Evolutionary conservation across 2,329 filamentous ascomycete genomes (phyloP), one percentile per base, ranked within the genome.

Genomic region (Fusarium sp.): DNA sequence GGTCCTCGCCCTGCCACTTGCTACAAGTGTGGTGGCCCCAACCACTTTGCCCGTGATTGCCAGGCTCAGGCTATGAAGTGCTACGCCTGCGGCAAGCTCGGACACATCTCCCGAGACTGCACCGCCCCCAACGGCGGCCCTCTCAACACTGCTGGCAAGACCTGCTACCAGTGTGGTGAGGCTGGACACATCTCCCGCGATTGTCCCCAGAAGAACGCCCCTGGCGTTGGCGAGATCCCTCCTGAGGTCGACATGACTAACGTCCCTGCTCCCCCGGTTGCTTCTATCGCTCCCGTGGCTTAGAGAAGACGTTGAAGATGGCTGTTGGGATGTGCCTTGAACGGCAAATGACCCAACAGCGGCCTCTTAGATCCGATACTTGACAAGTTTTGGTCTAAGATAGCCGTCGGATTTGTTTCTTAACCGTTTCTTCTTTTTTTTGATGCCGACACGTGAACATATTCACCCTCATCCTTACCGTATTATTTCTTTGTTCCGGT

Each of bases 41-140:
- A 99, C 87, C 96, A 99, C 84, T 99, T 97, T 79, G 96, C 96
- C 70, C 92, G 96, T 71, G 96, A 99, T 78, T 99, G 96, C 87
- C 96, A 98, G 86, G 94, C 96, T 73, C 94, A 97, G 83, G 93
- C 94, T 69, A 97, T 97, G 94, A 98, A 98, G 85, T 98, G 94
- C 87, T 98, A 97, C 78, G 94, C 94, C 72, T 98, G 94, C 79
- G 94, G 94, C 80, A 97, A 97, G 85, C 89, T 97, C 73, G 94
- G 94, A 52, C 94, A 97, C 84, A 97, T 97, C 81, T 97, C 93
- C 13, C 85, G 87, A 76, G 96, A 99, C 83, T 99, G 96, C 87
- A 97, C 94, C 46, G 94, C 95, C 66, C 95, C 96, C 70, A 98
- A 98, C 81, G 96, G 96, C 59, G 96, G 96, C 24, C 94, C 95